A percentile compares a stretch with the other conserved stretches of the same genome.
Evolutionary conservation across 2,329 filamentous ascomycete species (phyloP).

Genomic region (Sclerotinia nivalis): DNA sequence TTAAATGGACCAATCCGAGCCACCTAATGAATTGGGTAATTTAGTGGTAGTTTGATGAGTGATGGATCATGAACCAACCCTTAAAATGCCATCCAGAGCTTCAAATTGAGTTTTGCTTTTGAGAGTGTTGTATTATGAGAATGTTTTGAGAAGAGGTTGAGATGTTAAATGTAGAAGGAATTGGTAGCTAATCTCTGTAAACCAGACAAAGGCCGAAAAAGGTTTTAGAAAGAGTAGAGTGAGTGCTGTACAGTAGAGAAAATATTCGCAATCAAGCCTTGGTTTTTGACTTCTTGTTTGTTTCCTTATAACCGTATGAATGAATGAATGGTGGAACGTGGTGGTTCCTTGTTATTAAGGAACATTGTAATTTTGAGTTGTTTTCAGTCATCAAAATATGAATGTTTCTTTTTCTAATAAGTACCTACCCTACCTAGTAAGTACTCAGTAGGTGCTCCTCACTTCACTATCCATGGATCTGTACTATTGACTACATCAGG

Average conservation of each 20-base stretch:
- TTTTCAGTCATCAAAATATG: not conserved
- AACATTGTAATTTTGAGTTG: not conserved
- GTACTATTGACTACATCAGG: not conserved
- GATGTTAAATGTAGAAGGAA: not conserved
- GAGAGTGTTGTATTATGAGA: not conserved
- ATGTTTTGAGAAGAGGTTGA: not conserved
- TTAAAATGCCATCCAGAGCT: not conserved
- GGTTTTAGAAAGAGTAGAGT: not conserved
- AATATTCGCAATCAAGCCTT: conserved; percentile 4
- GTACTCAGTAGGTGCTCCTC: not conserved
- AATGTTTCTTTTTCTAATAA: not conserved
- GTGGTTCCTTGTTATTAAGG: conserved; percentile 11
- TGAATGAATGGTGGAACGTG: not conserved
- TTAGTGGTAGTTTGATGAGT: not conserved
- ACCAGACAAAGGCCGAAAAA: conserved; percentile 9
- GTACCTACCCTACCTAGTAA: not conserved
- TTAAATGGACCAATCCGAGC: conserved; percentile 13
- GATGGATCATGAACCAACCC: not conserved
- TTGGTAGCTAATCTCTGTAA: not conserved
- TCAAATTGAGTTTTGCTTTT: not conserved
- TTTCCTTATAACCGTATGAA: not conserved
- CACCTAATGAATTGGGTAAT: conserved; percentile 7
- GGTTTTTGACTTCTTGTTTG: not conserved
- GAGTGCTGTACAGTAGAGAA: not conserved
- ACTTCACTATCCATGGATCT: not conserved